Conservation (phyloP, 2,329 filamentous ascomycete genomes). For the Fusarium sp. region DNA sequence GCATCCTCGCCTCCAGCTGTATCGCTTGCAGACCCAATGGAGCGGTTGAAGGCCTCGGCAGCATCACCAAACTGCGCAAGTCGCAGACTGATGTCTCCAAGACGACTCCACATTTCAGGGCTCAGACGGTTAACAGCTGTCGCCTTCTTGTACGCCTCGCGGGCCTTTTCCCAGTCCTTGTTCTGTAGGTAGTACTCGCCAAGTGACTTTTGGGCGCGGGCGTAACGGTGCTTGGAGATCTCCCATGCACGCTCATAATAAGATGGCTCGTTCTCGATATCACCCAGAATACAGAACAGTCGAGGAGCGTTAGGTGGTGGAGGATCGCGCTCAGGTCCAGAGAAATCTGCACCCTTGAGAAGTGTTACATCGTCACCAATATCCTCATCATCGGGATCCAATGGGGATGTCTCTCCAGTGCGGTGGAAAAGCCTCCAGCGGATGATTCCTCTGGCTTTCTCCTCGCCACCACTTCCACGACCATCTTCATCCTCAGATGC, state of each 20-base stretch:
- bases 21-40: conserved; percentile 74
- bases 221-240: conserved; percentile 83
- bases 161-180: conserved; percentile 76
- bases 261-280: conserved; percentile 79
- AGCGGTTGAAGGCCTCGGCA: conserved; percentile 84
- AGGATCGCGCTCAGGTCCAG: conserved; percentile 75
- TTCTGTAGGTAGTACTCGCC: conserved; percentile 80
- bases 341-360: conserved; percentile 67
- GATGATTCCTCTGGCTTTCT: conserved; percentile 82
- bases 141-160: conserved; percentile 82
- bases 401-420: conserved; percentile 57
- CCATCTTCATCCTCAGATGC: conserved; percentile 70
- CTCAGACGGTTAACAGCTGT: conserved; percentile 85
- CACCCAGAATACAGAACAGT: conserved; percentile 92
- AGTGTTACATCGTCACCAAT: conserved; percentile 63
- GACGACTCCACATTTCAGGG: conserved; percentile 86
- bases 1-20: conserved; percentile 86
- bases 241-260: conserved; percentile 92
- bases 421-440: conserved; percentile 83
- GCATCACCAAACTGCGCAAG: conserved; percentile 82
- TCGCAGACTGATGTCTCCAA: conserved; percentile 89
- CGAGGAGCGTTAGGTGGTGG: conserved; percentile 86
- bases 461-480: conserved; percentile 73
- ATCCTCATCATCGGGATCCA: conserved; percentile 65
- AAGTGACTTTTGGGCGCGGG: conserved; percentile 87